Base-by-base conservation (phyloP, 805 yeast species). In the Candida nitratophila region DNA sequence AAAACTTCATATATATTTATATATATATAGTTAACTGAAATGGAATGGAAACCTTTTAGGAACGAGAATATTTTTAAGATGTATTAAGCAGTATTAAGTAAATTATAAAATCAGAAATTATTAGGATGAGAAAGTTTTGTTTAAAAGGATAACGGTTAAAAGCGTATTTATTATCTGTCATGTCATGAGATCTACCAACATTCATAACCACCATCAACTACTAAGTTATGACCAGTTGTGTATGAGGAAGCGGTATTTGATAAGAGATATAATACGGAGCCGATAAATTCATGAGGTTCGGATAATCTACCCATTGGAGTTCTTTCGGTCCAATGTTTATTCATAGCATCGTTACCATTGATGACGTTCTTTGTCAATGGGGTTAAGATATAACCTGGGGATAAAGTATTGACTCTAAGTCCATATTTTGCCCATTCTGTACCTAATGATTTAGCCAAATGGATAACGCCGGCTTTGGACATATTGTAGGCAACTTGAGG, bases 401-500 rank as follows among this genome's bases (percentile, higher is more conserved):
- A 77, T 51, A 85, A 67, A 29, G 90, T 76, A 69, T 85, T 84
- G 53, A 85, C 87, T 63, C 91, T 76, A 57, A 83, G 81, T 55
- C 77, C 77, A 66, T 77, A 79, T 54, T 77, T 73, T 41, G 93
- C 86, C 93, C 93, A 85, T 64, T 85, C 95, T 49, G 82, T 77
- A 36, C 89, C 93, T 53, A 85, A 68, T 3, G 90, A 76, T 61
- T 78, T 77, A 44, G 76, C 85, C 73, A 85, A 69, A 65, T 85
- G 93, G 55, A 84, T 83, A 37, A 84, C 91, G 60, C 90, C 93
- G 16, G 93, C 93, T 69, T 85, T 85, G 54, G 91, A 74, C 85
- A 83, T 81, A 72, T 85, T 85, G 74, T 85, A 85, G 53, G 85
- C 85, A 50, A 79, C 74, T 64, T 83, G 89, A 19, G 86, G 86